phyloP scores from a whole-genome alignment of 208 protist species.

The Borovskyia barvae region DNA sequence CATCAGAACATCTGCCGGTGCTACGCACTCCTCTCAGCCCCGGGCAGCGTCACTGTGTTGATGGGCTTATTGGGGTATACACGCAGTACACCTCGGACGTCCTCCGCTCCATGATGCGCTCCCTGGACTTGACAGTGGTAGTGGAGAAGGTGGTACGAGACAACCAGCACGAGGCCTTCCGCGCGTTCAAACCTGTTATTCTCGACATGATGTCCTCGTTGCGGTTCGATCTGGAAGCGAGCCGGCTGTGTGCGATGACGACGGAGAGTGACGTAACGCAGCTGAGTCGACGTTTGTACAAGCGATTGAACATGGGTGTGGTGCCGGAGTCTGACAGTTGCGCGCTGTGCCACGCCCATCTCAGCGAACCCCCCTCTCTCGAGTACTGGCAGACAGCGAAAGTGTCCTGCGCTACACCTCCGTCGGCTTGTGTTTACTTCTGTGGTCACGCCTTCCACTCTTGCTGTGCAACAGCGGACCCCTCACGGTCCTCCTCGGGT shows the following conservation, averaged over 20 bases:
- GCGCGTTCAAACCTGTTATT: slow-evolving; percentile 60
- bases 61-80: slow-evolving; percentile 51
- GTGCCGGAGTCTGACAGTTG: slow-evolving; percentile 54
- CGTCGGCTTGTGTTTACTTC: slow-evolving; percentile 52
- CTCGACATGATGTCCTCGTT: slow-evolving; percentile 54
- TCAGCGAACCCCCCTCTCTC: slow-evolving; percentile 15
- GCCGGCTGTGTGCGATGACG: slow-evolving; percentile 38
- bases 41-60: slow-evolving; percentile 18
- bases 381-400: not conserved
- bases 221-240: slow-evolving; percentile 58
- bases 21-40: slow-evolving; percentile 9
- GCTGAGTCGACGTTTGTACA: slow-evolving; percentile 37
- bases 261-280: slow-evolving; percentile 51
- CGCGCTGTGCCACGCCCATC: slow-evolving; percentile 43
- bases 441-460: slow-evolving; percentile 82
- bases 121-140: slow-evolving; percentile 47
- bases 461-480: not conserved
- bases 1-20: not conserved
- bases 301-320: slow-evolving; percentile 42
- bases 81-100: slow-evolving; percentile 50
- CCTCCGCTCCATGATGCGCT: slow-evolving; percentile 48
- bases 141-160: slow-evolving; percentile 49
- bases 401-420: slow-evolving; percentile 3
- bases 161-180: slow-evolving; percentile 51
- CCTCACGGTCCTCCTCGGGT: too few relatives aligned